phyloP scores from a whole-genome alignment of 176 grass and related monocot species.

The Elymus sibiricus region DNA sequence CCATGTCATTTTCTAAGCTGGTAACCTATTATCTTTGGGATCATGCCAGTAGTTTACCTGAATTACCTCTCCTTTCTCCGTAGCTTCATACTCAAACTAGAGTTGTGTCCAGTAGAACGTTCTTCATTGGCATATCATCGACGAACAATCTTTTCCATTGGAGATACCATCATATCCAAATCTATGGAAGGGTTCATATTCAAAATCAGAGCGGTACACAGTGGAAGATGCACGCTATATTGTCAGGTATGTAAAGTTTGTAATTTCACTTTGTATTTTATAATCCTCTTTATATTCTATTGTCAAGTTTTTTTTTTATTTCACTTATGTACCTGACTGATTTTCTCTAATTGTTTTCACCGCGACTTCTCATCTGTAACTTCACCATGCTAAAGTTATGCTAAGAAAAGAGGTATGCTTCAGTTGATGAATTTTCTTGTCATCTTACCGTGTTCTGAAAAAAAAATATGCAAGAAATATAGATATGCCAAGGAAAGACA shows the following conservation, averaged over 20 bases:
- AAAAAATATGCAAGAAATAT: neutral
- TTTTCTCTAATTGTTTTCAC: constrained; percentile 31
- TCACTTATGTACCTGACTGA: constrained; percentile 13
- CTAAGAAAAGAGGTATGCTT: constrained; percentile 82
- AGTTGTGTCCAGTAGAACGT: constrained; percentile 93
- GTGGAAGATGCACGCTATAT: constrained; percentile 84
- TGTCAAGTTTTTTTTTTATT: neutral
- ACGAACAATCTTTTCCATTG: constrained; percentile 89
- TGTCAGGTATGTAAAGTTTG: constrained; percentile 60
- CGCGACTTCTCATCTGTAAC: constrained; percentile 18
- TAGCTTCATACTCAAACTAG: constrained; percentile 39
- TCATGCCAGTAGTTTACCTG: neutral
- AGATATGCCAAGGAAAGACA: neutral
- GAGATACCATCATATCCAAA: constrained; percentile 89
- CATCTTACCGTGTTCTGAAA: neutral
- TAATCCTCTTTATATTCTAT: constrained; percentile 7
- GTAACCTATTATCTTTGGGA: constrained; percentile 43
- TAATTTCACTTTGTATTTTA: neutral
- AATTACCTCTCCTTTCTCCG: constrained; percentile 12
- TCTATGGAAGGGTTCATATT: constrained; percentile 87
- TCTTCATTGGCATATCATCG: constrained; percentile 99
- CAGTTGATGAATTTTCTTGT: neutral
- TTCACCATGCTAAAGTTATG: constrained; percentile 62
- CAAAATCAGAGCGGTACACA: constrained; percentile 76
- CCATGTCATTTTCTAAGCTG: constrained; percentile 98